Percentiles rank a stretch among this genome's conserved stretches.
phyloP scores from a whole-genome alignment of 2,329 filamentous ascomycete genomes.

The Diaporthe australafricana region DNA sequence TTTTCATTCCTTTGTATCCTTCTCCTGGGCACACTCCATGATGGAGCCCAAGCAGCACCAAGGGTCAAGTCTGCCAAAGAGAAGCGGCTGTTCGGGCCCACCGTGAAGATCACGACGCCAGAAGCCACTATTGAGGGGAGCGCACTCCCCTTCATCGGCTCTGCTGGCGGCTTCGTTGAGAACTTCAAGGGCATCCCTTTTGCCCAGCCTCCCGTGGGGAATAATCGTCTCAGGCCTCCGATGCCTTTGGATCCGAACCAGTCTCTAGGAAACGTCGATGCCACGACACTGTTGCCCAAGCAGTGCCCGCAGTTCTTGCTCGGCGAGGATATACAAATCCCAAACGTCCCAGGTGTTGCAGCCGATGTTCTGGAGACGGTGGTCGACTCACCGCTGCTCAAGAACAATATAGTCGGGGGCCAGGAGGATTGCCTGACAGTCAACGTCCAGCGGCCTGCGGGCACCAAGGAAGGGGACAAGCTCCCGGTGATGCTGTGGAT shows the following conservation, averaged over 20 bases:
- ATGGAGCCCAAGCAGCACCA: not conserved
- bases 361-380: constrained; percentile 65
- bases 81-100: constrained; percentile 17
- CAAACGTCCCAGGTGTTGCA: constrained; percentile 59
- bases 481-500: constrained; percentile 79
- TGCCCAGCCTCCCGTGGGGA: constrained; percentile 74
- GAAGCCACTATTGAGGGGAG: not conserved
- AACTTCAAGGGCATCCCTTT: constrained; percentile 82
- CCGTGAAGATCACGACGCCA: constrained; percentile 11
- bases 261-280: constrained; percentile 69
- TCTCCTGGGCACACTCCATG: not conserved
- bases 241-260: constrained; percentile 66
- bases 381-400: constrained; percentile 64
- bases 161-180: constrained; percentile 64
- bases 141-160: constrained; percentile 59
- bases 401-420: constrained; percentile 45
- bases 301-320: constrained; percentile 77
- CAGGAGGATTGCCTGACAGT: constrained; percentile 74
- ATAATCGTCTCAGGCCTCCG: constrained; percentile 76
- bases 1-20: not conserved
- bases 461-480: constrained; percentile 64
- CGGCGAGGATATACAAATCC: constrained; percentile 45
- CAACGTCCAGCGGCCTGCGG: constrained; percentile 68
- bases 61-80: constrained; percentile 12
- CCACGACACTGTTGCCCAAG: constrained; percentile 69